These are phyloP conservation scores for Lojkania enalia DNA, from an alignment of 2,329 filamentous ascomycete species.

Conservation along the genomic window DNA sequence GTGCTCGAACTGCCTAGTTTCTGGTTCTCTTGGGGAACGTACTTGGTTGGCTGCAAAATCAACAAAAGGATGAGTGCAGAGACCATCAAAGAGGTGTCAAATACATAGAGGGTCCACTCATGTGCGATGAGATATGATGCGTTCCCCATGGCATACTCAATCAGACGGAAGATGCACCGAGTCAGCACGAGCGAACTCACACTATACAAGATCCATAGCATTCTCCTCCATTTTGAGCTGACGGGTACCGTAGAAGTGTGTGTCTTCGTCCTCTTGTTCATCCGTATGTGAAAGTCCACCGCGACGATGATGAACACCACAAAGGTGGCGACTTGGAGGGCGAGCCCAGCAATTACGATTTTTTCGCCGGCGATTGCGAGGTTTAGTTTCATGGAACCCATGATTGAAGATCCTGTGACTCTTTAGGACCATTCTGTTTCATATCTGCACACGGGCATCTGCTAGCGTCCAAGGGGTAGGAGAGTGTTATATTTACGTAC, in stretches of 20 bases:
- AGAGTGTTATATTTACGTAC: conserved; percentile 16
- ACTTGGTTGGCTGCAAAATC: conserved; percentile 26
- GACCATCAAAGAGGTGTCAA: conserved; percentile 53
- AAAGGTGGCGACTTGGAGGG: conserved; percentile 40
- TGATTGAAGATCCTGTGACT: conserved; percentile 30
- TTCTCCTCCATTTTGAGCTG: conserved; percentile 25
- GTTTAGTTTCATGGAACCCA: conserved; percentile 38
- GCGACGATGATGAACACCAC: conserved; percentile 35
- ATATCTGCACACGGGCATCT: not conserved
- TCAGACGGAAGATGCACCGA: conserved; percentile 54
- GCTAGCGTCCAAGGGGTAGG: not conserved
- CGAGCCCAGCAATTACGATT: conserved; percentile 38
- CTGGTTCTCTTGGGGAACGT: conserved; percentile 15
- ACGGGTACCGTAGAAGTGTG: not conserved
- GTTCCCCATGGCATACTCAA: conserved; percentile 55
- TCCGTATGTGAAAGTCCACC: conserved; percentile 34
- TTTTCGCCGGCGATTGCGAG: conserved; percentile 38
- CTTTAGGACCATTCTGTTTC: conserved; percentile 9
- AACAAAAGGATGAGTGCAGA: conserved; percentile 47
- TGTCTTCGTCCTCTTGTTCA: conserved; percentile 19
- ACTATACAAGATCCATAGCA: conserved; percentile 49
- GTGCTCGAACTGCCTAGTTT: conserved; percentile 10
- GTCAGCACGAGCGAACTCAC: conserved; percentile 54
- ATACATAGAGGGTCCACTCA: conserved; percentile 53
- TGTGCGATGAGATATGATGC: conserved; percentile 50